Evolutionary conservation across 768 basidiomycete genomes (phyloP).

Genomic region (Suillus placidus): DNA sequence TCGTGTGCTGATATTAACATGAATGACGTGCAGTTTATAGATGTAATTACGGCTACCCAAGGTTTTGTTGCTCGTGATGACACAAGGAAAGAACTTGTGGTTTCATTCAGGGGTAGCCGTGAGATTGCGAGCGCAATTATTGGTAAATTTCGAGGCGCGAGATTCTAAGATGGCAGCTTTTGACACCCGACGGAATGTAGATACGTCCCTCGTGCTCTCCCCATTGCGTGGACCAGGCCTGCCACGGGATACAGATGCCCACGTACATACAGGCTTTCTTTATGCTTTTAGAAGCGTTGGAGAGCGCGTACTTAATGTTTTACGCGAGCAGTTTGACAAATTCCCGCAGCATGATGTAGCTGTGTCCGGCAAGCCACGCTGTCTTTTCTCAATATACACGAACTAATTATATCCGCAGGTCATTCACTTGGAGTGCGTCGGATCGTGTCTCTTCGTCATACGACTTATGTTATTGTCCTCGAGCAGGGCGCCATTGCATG

Average conservation of each 20-base stretch:
- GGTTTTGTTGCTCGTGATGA: conserved; percentile 51
- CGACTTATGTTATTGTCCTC: conserved; percentile 13
- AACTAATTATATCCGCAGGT: conserved; percentile 24
- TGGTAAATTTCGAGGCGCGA: conserved; percentile 13
- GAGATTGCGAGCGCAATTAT: conserved; percentile 24
- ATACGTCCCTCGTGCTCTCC: conserved; percentile 23
- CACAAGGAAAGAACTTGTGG: conserved; percentile 41
- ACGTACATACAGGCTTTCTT: conserved; percentile 41
- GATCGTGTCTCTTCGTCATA: conserved; percentile 6
- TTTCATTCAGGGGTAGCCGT: conserved; percentile 45
- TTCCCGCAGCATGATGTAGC: conserved; percentile 39
- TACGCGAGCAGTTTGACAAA: conserved; percentile 33
- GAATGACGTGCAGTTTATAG: conserved; percentile 34
- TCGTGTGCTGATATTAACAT: conserved; percentile 4
- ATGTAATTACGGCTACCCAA: conserved; percentile 41
- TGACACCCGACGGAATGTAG: conserved; percentile 19
- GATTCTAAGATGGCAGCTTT: neutral
- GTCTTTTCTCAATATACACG: neutral
- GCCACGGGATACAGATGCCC: conserved; percentile 23
- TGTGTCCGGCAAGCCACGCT: conserved; percentile 30
- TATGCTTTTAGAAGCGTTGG: conserved; percentile 39
- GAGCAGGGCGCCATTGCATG: conserved; percentile 41
- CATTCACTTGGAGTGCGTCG: conserved; percentile 43
- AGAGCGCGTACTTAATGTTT: conserved; percentile 28
- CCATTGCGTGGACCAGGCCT: conserved; percentile 29